phyloP scores from a whole-genome alignment of 177 flowering plant species.

The Vitis hybrid region DNA sequence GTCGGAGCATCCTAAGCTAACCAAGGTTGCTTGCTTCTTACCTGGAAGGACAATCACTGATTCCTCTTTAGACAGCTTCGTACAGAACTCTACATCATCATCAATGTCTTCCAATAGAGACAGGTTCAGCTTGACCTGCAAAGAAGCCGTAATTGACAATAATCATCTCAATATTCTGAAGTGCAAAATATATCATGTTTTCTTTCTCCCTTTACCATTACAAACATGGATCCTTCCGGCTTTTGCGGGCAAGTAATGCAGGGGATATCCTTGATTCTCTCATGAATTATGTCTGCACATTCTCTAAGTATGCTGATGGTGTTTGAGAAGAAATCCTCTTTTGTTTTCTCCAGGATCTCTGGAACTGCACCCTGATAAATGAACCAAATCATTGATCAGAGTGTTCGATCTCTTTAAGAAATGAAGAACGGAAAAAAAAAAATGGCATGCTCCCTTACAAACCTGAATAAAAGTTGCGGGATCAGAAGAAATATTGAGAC shows the following conservation, averaged over 20 bases:
- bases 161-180: neutral
- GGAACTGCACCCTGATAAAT: conserved; percentile 42
- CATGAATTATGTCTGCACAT: conserved; percentile 26
- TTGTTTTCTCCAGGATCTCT: conserved; percentile 35
- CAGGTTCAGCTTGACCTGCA: conserved; percentile 41
- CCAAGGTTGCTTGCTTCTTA: conserved; percentile 6
- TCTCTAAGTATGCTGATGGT: conserved; percentile 23
- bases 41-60: conserved; percentile 62
- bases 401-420: neutral
- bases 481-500: conserved; percentile 16
- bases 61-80: conserved; percentile 53
- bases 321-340: conserved; percentile 29
- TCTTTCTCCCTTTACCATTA: conserved; percentile 29
- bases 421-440: neutral
- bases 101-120: conserved; percentile 33
- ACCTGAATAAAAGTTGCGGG: conserved; percentile 39
- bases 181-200: neutral
- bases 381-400: neutral
- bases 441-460: neutral
- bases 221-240: conserved; percentile 48
- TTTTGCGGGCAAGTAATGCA: conserved; percentile 37
- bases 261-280: conserved; percentile 34
- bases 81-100: conserved; percentile 49
- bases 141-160: neutral
- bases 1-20: neutral